Conservation (phyloP, 2,329 filamentous ascomycete species). For the Scleromitrula shiraiana region DNA sequence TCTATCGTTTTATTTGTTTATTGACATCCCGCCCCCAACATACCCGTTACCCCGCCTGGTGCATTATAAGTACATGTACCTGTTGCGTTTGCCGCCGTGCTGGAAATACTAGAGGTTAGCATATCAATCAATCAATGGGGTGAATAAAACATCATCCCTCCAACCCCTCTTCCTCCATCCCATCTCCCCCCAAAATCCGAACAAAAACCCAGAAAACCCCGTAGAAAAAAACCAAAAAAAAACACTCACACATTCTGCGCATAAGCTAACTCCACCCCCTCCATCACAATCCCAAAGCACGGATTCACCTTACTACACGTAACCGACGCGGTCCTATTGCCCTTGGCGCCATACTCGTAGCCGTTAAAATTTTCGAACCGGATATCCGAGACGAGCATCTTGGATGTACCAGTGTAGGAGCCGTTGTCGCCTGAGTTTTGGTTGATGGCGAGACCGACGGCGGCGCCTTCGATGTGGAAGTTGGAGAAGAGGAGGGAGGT, state of each 20-base stretch:
- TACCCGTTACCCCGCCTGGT: slow-evolving; percentile 25
- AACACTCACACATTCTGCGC: slow-evolving; percentile 7
- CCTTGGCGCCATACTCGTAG: slow-evolving; percentile 30
- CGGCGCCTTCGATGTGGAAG: slow-evolving; percentile 40
- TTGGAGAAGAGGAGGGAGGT: slow-evolving; percentile 44
- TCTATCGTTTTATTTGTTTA: too few relatives aligned
- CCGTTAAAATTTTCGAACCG: slow-evolving; percentile 45
- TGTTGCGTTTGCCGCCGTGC: slow-evolving; percentile 18
- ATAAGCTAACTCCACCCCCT: slow-evolving; percentile 31
- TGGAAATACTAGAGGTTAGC: neutral
- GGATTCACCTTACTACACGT: slow-evolving; percentile 41
- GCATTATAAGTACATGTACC: slow-evolving; percentile 27
- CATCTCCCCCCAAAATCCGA: too few relatives aligned
- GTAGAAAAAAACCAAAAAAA: too few relatives aligned
- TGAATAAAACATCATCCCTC: too few relatives aligned
- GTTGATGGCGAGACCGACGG: slow-evolving; percentile 36
- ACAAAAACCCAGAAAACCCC: too few relatives aligned
- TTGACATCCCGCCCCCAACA: slow-evolving; percentile 25
- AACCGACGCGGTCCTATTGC: slow-evolving; percentile 33
- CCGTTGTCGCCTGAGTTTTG: slow-evolving; percentile 44
- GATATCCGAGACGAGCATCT: slow-evolving; percentile 42
- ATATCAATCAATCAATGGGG: neutral
- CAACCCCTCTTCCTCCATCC: too few relatives aligned
- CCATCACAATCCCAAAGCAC: slow-evolving; percentile 42
- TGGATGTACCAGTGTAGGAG: slow-evolving; percentile 38